Evolutionary conservation across 805 yeast species (phyloP).

Genomic region (Candida tibetensis): DNA sequence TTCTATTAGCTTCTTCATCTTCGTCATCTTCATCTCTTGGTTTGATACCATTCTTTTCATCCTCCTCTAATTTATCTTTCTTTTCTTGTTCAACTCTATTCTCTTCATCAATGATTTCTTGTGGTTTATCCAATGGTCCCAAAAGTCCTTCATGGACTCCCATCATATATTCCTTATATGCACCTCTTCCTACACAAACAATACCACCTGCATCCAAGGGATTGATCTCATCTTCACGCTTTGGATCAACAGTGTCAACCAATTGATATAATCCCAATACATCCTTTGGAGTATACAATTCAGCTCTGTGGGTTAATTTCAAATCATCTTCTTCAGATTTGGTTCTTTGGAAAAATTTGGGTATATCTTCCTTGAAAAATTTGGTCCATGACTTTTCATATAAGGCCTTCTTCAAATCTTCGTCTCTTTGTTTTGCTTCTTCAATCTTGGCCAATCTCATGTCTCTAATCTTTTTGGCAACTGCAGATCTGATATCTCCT

Average conservation of each 20-base stretch:
- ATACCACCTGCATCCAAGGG: conserved; percentile 73
- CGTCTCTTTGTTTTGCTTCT: conserved; percentile 9
- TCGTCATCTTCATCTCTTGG: conserved; percentile 20
- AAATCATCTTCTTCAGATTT: conserved; percentile 27
- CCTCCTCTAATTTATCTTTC: conserved; percentile 12
- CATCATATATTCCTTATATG: conserved; percentile 84
- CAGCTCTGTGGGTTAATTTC: conserved; percentile 26
- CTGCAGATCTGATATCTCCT: conserved; percentile 79
- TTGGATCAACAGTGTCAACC: conserved; percentile 27
- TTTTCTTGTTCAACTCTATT: conserved; percentile 10
- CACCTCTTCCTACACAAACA: conserved; percentile 91
- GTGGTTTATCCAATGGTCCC: conserved; percentile 71
- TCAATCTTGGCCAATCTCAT: conserved; percentile 46
- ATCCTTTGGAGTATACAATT: conserved; percentile 41
- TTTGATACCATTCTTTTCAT: conserved; percentile 13
- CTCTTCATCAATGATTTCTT: conserved; percentile 26
- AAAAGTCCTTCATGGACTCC: conserved; percentile 94
- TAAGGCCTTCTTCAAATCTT: conserved; percentile 3
- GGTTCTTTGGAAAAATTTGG: conserved; percentile 18
- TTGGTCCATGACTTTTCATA: conserved; percentile 28
- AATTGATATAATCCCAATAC: conserved; percentile 56
- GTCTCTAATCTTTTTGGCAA: conserved; percentile 78
- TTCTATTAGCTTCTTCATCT: conserved; percentile 29
- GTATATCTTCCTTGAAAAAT: conserved; percentile 20
- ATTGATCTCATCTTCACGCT: conserved; percentile 46